phyloP scores from a whole-genome alignment of 2,329 filamentous ascomycete genomes.

The Aspergillus brasiliensis region DNA sequence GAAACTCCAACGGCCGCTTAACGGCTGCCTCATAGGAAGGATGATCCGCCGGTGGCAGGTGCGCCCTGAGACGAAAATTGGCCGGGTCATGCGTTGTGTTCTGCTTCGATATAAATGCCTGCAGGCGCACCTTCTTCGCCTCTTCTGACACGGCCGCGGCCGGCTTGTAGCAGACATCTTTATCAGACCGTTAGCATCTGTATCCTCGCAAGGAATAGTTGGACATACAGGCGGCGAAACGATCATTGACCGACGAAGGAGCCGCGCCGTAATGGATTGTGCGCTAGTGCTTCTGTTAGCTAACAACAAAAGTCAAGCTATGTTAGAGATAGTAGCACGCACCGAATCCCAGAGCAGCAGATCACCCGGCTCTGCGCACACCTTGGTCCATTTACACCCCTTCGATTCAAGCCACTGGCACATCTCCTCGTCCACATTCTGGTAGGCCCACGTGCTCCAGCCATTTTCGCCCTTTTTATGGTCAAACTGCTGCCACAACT shows the following conservation, averaged over 20 bases:
- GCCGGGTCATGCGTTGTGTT: not conserved
- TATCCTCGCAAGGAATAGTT: not conserved
- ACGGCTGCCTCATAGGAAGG: not conserved
- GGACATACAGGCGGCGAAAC: not conserved
- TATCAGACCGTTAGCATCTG: not conserved
- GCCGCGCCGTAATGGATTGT: not conserved
- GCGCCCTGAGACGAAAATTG: not conserved
- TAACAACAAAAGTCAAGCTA: not conserved
- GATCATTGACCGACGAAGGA: not conserved
- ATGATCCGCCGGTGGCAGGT: not conserved
- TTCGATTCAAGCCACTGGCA: not conserved
- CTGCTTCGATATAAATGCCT: not conserved
- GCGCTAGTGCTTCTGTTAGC: not conserved
- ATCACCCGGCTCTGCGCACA: not conserved
- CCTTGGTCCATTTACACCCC: not conserved
- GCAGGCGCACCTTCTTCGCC: not conserved
- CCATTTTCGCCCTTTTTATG: not conserved
- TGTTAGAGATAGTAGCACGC: not conserved
- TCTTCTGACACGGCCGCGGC: not conserved
- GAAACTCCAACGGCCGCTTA: not conserved
- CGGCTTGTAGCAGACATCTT: not conserved
- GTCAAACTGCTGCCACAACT: not conserved
- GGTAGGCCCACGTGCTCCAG: not conserved
- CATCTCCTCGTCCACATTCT: not conserved
- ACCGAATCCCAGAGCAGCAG: slow-evolving; percentile 1